These are phyloP conservation scores for Candida krabiensis DNA, from an alignment of 805 yeast species.

Conservation along the genomic window DNA sequence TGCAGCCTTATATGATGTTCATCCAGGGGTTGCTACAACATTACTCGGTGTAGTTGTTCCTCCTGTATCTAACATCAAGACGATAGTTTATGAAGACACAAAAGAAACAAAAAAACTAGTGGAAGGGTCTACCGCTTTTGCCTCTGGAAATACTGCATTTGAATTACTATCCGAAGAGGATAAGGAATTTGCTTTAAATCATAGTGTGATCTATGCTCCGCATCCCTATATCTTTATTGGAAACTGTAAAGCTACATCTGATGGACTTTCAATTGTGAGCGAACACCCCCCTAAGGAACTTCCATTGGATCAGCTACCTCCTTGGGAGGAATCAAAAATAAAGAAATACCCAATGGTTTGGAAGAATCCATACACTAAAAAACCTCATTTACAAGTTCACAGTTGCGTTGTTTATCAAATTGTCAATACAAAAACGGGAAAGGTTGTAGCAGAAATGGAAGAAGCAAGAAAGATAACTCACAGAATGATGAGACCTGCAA, in stretches of 20 bases:
- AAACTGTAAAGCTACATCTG: slow-evolving; percentile 74
- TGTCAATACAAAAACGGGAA: slow-evolving; percentile 51
- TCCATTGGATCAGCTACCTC: slow-evolving; percentile 65
- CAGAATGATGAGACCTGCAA: slow-evolving; percentile 79
- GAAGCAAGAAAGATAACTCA: slow-evolving; percentile 70
- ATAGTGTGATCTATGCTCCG: slow-evolving; percentile 82
- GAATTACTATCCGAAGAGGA: slow-evolving; percentile 63
- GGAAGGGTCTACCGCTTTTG: slow-evolving; percentile 86
- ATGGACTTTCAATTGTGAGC: slow-evolving; percentile 79
- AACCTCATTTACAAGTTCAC: slow-evolving; percentile 80
- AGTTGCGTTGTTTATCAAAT: slow-evolving; percentile 78
- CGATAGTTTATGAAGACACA: slow-evolving; percentile 61
- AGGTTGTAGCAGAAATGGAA: slow-evolving; percentile 56
- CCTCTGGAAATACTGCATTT: slow-evolving; percentile 78
- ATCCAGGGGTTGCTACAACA: slow-evolving; percentile 84
- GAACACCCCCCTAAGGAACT: slow-evolving; percentile 63
- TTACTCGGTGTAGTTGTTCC: slow-evolving; percentile 80
- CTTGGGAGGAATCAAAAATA: slow-evolving; percentile 76
- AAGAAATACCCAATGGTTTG: slow-evolving; percentile 82
- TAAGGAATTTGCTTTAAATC: slow-evolving; percentile 65
- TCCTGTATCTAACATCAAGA: slow-evolving; percentile 55
- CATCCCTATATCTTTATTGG: slow-evolving; percentile 85
- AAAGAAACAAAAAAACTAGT: slow-evolving; percentile 62
- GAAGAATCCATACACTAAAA: slow-evolving; percentile 84
- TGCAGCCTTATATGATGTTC: slow-evolving; percentile 77